Evolutionary conservation across 2,329 filamentous ascomycete species (phyloP).

Genomic region (Fusarium tanahbumbuense): DNA sequence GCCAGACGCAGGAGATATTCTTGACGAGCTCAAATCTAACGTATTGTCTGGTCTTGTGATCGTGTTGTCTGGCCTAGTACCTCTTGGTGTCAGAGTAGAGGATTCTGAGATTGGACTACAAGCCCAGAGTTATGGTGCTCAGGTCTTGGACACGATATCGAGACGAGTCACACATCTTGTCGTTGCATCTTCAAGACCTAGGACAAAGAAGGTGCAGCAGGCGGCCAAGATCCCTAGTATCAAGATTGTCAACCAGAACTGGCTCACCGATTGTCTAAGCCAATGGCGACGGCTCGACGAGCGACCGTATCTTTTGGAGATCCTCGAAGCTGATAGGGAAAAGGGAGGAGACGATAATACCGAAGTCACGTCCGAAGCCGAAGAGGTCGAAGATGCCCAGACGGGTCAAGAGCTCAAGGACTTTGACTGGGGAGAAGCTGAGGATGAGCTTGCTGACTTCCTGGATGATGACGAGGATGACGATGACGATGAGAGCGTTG

Average conservation of each 20-base stretch:
- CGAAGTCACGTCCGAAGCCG: constrained; percentile 48
- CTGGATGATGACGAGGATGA: constrained; percentile 67
- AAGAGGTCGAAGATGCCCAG: constrained; percentile 48
- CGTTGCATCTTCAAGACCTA: constrained; percentile 74
- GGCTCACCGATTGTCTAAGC: constrained; percentile 86
- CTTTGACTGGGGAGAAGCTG: constrained; percentile 72
- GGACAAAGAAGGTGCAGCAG: constrained; percentile 91
- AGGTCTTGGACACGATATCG: constrained; percentile 67
- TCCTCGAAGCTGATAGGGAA: constrained; percentile 74
- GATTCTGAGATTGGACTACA: constrained; percentile 89
- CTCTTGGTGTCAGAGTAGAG: constrained; percentile 81
- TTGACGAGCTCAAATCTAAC: constrained; percentile 81
- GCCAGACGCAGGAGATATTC: constrained; percentile 87
- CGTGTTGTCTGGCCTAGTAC: constrained; percentile 91
- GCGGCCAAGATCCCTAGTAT: constrained; percentile 83
- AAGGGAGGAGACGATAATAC: constrained; percentile 48
- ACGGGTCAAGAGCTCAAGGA: constrained; percentile 61
- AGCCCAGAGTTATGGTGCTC: constrained; percentile 85
- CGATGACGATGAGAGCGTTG: constrained; percentile 52
- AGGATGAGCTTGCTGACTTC: constrained; percentile 82
- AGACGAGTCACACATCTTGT: constrained; percentile 79
- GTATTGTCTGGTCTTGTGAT: constrained; percentile 81
- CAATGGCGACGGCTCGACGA: constrained; percentile 87
- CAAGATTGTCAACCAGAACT: constrained; percentile 91
- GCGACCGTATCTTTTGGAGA: constrained; percentile 78